Percentiles rank a stretch among this genome's conserved stretches.
Conservation (phyloP, 805 yeast species). For the Candida methanosorbosa region DNA sequence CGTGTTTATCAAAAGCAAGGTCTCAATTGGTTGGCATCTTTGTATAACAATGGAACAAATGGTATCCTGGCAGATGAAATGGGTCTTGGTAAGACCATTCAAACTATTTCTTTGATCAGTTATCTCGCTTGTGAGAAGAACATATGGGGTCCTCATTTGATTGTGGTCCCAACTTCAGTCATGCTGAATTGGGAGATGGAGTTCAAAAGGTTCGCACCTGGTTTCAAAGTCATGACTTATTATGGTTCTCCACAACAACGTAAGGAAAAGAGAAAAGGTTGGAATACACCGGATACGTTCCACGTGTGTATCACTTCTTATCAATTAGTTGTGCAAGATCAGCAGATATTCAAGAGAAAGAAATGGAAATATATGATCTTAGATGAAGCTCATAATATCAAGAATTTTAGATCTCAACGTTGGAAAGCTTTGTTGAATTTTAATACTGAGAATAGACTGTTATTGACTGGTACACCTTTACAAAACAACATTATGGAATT, state of each 20-base stretch:
- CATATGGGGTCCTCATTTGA: conserved; percentile 96
- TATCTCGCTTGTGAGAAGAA: conserved; percentile 91
- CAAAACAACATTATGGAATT: conserved; percentile 92
- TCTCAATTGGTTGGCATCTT: conserved; percentile 90
- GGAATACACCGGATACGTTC: conserved; percentile 95
- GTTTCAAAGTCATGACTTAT: conserved; percentile 89
- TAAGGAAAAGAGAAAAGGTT: conserved; percentile 90
- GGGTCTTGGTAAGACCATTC: conserved; percentile 98
- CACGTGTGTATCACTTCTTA: conserved; percentile 97
- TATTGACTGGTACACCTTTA: conserved; percentile 94
- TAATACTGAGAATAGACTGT: conserved; percentile 79
- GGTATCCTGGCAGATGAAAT: conserved; percentile 98
- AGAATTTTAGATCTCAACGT: conserved; percentile 90
- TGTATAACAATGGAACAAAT: conserved; percentile 86
- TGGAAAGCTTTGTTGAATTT: conserved; percentile 96
- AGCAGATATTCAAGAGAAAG: conserved; percentile 84
- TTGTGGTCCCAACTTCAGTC: conserved; percentile 95
- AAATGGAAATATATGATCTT: conserved; percentile 94
- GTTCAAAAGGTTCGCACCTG: conserved; percentile 96
- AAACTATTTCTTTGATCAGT: conserved; percentile 78
- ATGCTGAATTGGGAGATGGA: conserved; percentile 99
- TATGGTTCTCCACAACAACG: conserved; percentile 97
- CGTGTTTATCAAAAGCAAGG: conserved; percentile 95
- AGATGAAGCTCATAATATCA: conserved; percentile 97
- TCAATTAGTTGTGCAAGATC: conserved; percentile 96